Percentiles rank a stretch among this genome's conserved stretches.
These are phyloP conservation scores for Thozetella sp. DNA, from an alignment of 495 filamentous ascomycete species.

Conservation along the genomic window DNA sequence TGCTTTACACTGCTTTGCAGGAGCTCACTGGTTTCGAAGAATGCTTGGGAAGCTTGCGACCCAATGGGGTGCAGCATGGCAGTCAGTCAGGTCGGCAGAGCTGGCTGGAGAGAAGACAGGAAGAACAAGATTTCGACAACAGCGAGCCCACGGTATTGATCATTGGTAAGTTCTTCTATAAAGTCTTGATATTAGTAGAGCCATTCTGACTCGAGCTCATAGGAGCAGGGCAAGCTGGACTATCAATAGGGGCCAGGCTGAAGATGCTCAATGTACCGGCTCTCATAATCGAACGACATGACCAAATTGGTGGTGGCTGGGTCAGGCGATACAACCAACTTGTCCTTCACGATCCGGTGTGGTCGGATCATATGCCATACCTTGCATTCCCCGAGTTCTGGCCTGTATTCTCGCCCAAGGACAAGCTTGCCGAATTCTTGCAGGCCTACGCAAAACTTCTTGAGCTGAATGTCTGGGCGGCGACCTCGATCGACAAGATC, in stretches of 20 bases:
- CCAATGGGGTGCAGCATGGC: slow-evolving; percentile 55
- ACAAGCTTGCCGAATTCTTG: slow-evolving; percentile 83
- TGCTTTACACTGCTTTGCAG: slow-evolving; percentile 60
- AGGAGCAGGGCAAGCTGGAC: slow-evolving; percentile 59
- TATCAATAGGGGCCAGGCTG: slow-evolving; percentile 67
- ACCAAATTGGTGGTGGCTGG: slow-evolving; percentile 76
- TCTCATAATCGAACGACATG: slow-evolving; percentile 67
- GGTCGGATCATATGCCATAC: slow-evolving; percentile 78
- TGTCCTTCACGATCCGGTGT: slow-evolving; percentile 77
- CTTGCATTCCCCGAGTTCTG: slow-evolving; percentile 67
- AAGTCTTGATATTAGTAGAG: too few relatives aligned
- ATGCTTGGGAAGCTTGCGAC: slow-evolving; percentile 43
- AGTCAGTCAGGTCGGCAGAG: slow-evolving; percentile 45
- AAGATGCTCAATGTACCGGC: slow-evolving; percentile 66
- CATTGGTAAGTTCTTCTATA: slow-evolving; percentile 51
- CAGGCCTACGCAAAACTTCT: slow-evolving; percentile 70
- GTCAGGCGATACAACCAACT: slow-evolving; percentile 61
- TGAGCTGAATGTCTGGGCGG: slow-evolving; percentile 77
- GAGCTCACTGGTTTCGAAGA: slow-evolving; percentile 55
- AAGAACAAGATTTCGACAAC: slow-evolving; percentile 56
- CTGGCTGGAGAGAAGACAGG: slow-evolving; percentile 65
- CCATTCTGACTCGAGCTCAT: slow-evolving; percentile 7
- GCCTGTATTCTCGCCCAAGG: slow-evolving; percentile 76
- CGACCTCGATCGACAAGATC: slow-evolving; percentile 49
- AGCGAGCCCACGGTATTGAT: slow-evolving; percentile 66